These are phyloP conservation scores for Cordyceps fumosorosea DNA, from an alignment of 2,329 filamentous ascomycete genomes.

Conservation along the genomic window DNA sequence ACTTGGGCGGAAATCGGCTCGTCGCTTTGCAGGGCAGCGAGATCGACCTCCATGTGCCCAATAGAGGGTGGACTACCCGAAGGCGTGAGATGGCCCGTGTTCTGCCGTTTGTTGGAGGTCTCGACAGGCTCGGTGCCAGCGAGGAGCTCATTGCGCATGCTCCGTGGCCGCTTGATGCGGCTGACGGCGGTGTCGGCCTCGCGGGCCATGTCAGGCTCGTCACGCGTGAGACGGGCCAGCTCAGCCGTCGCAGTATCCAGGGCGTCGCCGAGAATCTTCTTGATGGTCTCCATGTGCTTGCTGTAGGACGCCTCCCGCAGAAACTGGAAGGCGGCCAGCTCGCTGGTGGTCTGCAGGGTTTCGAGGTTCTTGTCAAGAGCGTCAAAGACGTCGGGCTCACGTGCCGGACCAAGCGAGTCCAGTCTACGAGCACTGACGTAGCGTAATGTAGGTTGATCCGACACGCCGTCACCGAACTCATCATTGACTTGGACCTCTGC, in stretches of 20 bases:
- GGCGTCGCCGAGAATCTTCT: constrained; percentile 57
- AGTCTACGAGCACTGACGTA: constrained; percentile 33
- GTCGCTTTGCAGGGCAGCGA: not conserved
- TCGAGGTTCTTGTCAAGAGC: constrained; percentile 73
- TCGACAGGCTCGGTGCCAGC: constrained; percentile 22
- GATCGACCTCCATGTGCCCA: constrained; percentile 10
- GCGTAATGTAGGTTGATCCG: constrained; percentile 21
- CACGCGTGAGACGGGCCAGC: constrained; percentile 47
- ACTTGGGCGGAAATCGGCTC: not conserved
- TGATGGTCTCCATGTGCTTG: constrained; percentile 66
- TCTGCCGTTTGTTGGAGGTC: constrained; percentile 20
- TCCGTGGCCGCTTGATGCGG: constrained; percentile 46
- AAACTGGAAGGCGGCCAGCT: constrained; percentile 82
- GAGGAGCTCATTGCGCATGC: constrained; percentile 42
- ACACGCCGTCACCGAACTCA: constrained; percentile 35
- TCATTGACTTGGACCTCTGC: constrained; percentile 53
- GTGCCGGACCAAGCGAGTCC: constrained; percentile 17
- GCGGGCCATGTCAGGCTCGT: constrained; percentile 41
- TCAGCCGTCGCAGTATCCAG: constrained; percentile 54
- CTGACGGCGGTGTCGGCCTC: constrained; percentile 35
- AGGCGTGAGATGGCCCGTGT: not conserved
- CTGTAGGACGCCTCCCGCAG: constrained; percentile 80
- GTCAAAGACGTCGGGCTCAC: constrained; percentile 53
- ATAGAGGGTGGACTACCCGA: constrained; percentile 1
- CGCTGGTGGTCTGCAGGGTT: constrained; percentile 72